A percentile compares a stretch with the other conserved stretches of the same genome.
These are phyloP conservation scores for Asterionellopsis glacialis DNA, from an alignment of 108 stramenopile genomes.

Conservation along the genomic window DNA sequence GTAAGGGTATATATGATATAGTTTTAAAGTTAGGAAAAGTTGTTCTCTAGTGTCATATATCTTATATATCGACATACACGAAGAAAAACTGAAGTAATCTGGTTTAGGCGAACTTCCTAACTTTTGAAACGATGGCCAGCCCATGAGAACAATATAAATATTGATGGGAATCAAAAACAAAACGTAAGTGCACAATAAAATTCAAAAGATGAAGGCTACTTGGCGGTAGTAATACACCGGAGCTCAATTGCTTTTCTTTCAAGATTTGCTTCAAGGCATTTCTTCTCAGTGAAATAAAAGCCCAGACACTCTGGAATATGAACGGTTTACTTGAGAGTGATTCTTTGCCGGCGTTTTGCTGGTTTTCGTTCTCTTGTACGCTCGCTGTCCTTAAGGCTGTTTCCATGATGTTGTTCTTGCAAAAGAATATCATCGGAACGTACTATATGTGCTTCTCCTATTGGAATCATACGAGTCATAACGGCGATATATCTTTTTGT, in stretches of 20 bases:
- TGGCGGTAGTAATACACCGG: background rate
- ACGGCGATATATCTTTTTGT: constrained; percentile 37
- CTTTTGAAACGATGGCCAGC: no score
- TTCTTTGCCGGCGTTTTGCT: constrained; percentile 6
- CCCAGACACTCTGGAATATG: constrained; percentile 14
- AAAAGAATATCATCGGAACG: constrained; percentile 25
- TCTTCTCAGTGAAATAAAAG: constrained; percentile 1
- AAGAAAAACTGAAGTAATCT: no score
- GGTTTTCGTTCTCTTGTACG: constrained; percentile 3
- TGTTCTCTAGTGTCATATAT: no score
- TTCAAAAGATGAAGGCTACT: no score
- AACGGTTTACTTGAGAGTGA: background rate
- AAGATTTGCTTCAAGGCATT: background rate
- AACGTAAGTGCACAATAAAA: no score
- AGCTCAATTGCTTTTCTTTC: constrained; percentile 1
- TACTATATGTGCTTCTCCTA: constrained; percentile 47
- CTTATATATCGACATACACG: no score
- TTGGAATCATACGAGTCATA: constrained; percentile 69
- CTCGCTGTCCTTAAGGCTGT: constrained; percentile 59
- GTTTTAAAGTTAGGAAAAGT: no score
- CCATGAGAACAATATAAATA: no score
- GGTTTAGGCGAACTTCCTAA: no score
- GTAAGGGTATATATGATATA: no score
- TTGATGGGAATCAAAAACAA: no score
- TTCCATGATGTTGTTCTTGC: constrained; percentile 26